Base-by-base conservation (phyloP, 1,284 basidiomycete species). In the Moniliella sp. region DNA sequence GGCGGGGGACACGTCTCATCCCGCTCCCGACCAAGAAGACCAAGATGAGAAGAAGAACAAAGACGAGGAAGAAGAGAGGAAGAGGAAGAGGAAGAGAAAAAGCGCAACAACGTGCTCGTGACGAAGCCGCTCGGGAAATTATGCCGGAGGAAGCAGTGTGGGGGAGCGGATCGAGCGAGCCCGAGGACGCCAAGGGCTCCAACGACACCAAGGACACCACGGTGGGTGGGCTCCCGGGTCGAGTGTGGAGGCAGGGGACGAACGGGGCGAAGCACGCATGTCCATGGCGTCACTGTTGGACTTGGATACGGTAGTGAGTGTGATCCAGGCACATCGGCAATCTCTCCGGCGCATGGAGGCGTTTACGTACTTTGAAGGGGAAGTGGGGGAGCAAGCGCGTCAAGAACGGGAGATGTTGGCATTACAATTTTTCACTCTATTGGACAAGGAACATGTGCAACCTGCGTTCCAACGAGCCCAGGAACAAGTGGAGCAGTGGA, bases 291-390 rank as follows among this genome's bases (percentile, higher is more conserved):
- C 88, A 2, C 66, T 93, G 1, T 73, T 97, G 2, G 91, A 82
- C 1, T 70, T 97, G 3, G 84, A 94, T 51, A 72, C 76, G 1
- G 82, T 83, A 0, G 67, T 97, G 0, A 78, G 88, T 50, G 69
- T 94, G 17, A 88, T 97, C 36, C 83, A 94, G 44, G 75, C 78
- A 0, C 75, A 83, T 48, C 75, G 86, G 31, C 83, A 93, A 39
- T 72, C 76, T 0, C 68, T 91, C 29, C 93, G 93, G 61, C 72
- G 88, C 5, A 74, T 82, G 2, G 83, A 94, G 58, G 83, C 76
- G 2, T 97, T 91, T 58, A 66, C 69, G 0, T 70, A 70, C 4
- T 94, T 88, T 53, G 81, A 82, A 0, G 79, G 79, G 0, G 69
- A 72, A 39, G 78, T 76, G 39, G 79, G 81, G 1, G 69, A 70